Conservation (phyloP, 139 green algal genomes). For the Diplosphaera chodatii region DNA sequence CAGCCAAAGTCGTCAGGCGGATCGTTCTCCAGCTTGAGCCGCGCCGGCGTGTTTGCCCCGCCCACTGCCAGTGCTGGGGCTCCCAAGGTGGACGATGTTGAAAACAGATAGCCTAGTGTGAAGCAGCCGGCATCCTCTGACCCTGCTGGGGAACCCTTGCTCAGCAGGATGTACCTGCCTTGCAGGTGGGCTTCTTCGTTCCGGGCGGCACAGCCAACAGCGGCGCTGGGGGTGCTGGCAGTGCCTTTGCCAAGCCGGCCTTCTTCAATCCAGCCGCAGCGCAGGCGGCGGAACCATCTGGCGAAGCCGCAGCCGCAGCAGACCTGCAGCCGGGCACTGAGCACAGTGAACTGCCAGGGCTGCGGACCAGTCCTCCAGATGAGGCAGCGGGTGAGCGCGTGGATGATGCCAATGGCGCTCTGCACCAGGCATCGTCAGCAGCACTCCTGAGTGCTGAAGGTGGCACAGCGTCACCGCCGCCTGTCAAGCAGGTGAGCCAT, state of each 20-base stretch:
- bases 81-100: too few species aligned
- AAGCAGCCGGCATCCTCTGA: too few species aligned
- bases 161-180: too few species aligned
- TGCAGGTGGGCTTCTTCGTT: background rate
- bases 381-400: background rate
- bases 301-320: too few species aligned
- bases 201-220: background rate
- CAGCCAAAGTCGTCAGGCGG: background rate
- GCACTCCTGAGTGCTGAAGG: background rate
- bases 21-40: background rate
- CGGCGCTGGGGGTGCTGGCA: background rate
- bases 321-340: background rate
- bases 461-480: background rate
- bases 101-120: too few species aligned
- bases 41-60: background rate
- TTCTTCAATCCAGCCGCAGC: background rate
- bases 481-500: background rate
- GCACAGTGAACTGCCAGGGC: background rate
- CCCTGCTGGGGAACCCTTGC: too few species aligned
- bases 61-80: background rate
- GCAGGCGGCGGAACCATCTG: too few species aligned
- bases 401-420: background rate
- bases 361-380: background rate
- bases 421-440: background rate
- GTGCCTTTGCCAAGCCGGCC: background rate